phyloP scores from a whole-genome alignment of 768 basidiomycete species.

The Boletus bicolor region DNA sequence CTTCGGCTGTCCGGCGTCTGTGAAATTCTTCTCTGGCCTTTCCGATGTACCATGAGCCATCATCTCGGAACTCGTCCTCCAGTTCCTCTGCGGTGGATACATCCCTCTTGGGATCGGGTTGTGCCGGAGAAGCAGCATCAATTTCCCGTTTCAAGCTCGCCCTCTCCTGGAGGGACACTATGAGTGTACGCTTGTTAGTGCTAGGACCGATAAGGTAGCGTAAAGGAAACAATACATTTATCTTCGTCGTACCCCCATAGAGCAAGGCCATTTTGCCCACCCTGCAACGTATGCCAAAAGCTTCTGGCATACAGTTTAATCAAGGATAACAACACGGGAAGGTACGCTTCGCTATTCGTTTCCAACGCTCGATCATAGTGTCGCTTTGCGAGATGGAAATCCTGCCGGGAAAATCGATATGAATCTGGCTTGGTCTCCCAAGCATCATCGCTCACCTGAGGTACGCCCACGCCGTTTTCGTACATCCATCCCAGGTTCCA shows the following conservation, averaged over 20 bases:
- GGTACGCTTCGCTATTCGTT: conserved; percentile 83
- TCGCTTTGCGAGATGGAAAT: conserved; percentile 95
- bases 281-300: conserved; percentile 76
- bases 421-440: neutral
- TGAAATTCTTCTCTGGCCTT: conserved; percentile 79
- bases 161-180: conserved; percentile 28
- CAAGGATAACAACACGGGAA: conserved; percentile 83
- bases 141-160: conserved; percentile 22
- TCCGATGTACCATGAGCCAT: conserved; percentile 79
- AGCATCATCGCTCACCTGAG: conserved; percentile 51
- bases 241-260: conserved; percentile 63
- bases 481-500: conserved; percentile 99
- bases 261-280: conserved; percentile 64
- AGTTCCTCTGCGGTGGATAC: conserved; percentile 21
- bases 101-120: conserved; percentile 1
- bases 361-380: conserved; percentile 91
- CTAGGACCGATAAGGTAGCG: neutral
- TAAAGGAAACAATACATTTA: conserved; percentile 19
- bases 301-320: conserved; percentile 79
- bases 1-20: conserved; percentile 46
- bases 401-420: conserved; percentile 40
- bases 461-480: conserved; percentile 91
- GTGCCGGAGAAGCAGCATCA: conserved; percentile 15
- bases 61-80: conserved; percentile 37
- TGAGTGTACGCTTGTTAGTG: conserved; percentile 5